Evolutionary conservation across 345 rosid genomes (phyloP), one percentile per base, ranked within the genome.

Genomic region (Draba incana): DNA sequence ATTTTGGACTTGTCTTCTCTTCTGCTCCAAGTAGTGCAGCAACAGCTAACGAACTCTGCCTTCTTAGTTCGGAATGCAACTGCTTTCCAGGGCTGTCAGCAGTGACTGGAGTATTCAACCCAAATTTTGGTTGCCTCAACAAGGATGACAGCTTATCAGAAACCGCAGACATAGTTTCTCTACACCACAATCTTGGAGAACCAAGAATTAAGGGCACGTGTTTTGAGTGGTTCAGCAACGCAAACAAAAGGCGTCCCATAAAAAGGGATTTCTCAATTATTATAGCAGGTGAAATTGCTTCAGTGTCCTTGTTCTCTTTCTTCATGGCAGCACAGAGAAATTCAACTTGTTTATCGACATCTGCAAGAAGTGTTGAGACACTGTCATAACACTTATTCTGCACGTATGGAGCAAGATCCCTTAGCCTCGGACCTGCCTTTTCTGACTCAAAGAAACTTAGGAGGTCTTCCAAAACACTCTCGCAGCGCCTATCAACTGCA

Each of bases 151-250:
- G 68, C 78, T 84, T 91, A 79, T 86, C 96, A 62, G 87, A 82
- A 69, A 72, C 84, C 52, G 81, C 79, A 75, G 80, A 78, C 67
- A 77, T 46, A 5, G 78, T 77, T 75, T 84, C 90, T 63, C 86
- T 86, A 61, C 82, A 87, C 99, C 99, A 94, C 75, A 86, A 83
- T 75, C 98, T 85, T 38, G 98, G 98, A 80, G 99, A 88, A 63
- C 98, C 98, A 28, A 92, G 90, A 69, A 92, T 69, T 50, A 92
- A 62, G 5, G 93, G 92, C 74, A 94, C 79, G 71, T 92, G 93
- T 72, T 82, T 86, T 16, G 89, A 86, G 81, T 94, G 92, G 63
- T 84, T 86, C 66, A 80, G 83, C 45, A 94, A 83, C 41, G 99
- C 93, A 81, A 87, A 94, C 78, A 92, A 75, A 39, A 94, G 86